phyloP scores from a whole-genome alignment of 257 asterid species.

The Fraxinus pennsylvanica region DNA sequence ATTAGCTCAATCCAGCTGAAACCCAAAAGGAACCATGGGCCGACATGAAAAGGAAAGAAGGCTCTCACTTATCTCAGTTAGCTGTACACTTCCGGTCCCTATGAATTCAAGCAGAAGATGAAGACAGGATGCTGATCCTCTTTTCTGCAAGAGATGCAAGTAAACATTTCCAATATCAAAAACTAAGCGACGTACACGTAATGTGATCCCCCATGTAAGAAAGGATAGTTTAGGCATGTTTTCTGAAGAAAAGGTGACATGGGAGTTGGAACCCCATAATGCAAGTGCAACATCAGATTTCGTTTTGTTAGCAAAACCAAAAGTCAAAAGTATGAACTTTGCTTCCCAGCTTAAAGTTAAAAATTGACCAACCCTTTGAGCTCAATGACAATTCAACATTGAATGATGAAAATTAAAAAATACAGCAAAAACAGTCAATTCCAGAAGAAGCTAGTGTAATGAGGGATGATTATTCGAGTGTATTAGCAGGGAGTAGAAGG shows the following conservation, averaged over 20 bases:
- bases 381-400: no score
- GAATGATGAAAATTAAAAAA: no score
- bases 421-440: not conserved
- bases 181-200: not conserved
- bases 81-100: slow-evolving; percentile 60
- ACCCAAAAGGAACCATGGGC: slow-evolving; percentile 34
- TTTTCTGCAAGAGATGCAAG: slow-evolving; percentile 52
- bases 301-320: no score
- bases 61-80: slow-evolving; percentile 58
- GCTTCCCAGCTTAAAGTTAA: no score
- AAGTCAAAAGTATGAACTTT: no score
- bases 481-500: not conserved
- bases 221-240: not conserved
- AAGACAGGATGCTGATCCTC: slow-evolving; percentile 65
- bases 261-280: not conserved
- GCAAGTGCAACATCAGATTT: no score
- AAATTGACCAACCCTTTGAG: no score
- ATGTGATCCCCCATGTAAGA: not conserved
- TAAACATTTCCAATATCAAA: not conserved
- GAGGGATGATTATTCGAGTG: not conserved
- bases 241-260: not conserved
- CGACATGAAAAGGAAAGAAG: slow-evolving; percentile 20
- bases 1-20: slow-evolving; percentile 33
- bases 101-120: slow-evolving; percentile 38
- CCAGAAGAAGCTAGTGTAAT: not conserved